A percentile compares a stretch with the other conserved stretches of the same genome.
Evolutionary conservation across 352 stramenopile genomes (phyloP).

Genomic region (Saprolegnia parasitica): DNA sequence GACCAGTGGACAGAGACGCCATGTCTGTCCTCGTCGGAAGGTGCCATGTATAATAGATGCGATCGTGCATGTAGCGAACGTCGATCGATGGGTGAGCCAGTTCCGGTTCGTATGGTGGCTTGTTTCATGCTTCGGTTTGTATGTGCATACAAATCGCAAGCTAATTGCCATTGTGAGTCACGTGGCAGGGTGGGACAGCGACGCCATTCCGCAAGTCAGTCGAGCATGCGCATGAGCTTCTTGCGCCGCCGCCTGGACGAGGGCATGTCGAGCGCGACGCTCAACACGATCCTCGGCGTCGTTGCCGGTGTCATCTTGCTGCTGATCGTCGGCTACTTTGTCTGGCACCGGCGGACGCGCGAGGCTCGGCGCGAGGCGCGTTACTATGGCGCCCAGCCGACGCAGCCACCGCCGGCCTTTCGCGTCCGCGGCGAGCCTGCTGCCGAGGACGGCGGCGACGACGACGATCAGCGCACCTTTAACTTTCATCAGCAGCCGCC

Average conservation of each 20-base stretch:
- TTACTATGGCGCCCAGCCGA: background rate
- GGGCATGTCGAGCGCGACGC: background rate
- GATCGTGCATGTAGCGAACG: background rate
- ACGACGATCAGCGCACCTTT: constrained; percentile 15
- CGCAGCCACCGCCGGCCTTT: background rate
- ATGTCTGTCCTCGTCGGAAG: background rate
- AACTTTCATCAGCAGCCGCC: constrained; percentile 1
- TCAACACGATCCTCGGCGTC: constrained; percentile 11
- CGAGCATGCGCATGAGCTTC: background rate
- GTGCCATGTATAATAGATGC: background rate
- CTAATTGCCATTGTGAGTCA: background rate
- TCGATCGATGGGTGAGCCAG: background rate
- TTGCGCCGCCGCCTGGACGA: background rate
- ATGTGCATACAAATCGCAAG: background rate
- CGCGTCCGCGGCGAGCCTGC: constrained; percentile 10
- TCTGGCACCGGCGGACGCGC: background rate
- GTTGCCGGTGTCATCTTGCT: constrained; percentile 18
- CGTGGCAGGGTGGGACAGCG: background rate
- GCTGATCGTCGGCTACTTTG: constrained; percentile 1
- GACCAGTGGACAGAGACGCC: no score
- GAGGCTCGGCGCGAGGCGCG: constrained; percentile 15
- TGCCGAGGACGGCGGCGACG: background rate
- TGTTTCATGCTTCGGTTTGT: no score
- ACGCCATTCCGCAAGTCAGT: background rate
- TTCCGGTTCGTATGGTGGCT: no score